Percentiles rank a stretch among this genome's conserved stretches.
phyloP scores from a whole-genome alignment of 129 eudicot species.

The Logfia minima region DNA sequence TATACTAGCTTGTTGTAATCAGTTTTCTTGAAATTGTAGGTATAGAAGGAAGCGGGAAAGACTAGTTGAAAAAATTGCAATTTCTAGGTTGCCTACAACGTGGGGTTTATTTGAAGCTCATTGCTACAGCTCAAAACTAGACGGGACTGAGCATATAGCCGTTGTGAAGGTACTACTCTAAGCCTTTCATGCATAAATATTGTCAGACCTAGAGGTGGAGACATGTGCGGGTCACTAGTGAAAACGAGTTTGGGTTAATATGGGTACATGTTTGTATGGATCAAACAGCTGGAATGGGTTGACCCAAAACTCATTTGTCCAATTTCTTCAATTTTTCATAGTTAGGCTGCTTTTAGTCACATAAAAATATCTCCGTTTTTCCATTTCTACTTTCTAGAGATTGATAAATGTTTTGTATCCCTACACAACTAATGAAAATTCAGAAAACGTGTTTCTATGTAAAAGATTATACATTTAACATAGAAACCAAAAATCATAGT shows the following conservation, averaged over 20 bases:
- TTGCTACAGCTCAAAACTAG: slow-evolving; percentile 68
- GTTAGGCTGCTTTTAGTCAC: no score
- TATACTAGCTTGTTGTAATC: background rate
- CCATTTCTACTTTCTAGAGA: no score
- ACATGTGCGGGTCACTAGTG: no score
- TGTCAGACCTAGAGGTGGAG: no score
- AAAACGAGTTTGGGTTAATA: background rate
- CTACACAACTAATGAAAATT: no score
- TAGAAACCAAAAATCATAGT: no score
- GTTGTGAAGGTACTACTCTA: slow-evolving; percentile 54
- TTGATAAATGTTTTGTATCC: no score
- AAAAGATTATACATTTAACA: no score
- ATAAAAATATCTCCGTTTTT: no score
- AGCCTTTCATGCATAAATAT: no score
- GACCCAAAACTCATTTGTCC: background rate
- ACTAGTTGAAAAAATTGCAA: slow-evolving; percentile 63
- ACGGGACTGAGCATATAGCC: slow-evolving; percentile 79
- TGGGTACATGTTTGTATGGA: background rate
- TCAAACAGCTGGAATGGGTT: background rate
- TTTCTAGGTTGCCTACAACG: slow-evolving; percentile 65
- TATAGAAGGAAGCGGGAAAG: slow-evolving; percentile 80
- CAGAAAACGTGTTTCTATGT: no score
- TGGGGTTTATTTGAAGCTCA: slow-evolving; percentile 80
- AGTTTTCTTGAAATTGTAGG: slow-evolving; percentile 36
- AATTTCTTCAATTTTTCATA: no score